Conservation (phyloP, 2,329 filamentous ascomycete species). For the Capronia coronata region DNA sequence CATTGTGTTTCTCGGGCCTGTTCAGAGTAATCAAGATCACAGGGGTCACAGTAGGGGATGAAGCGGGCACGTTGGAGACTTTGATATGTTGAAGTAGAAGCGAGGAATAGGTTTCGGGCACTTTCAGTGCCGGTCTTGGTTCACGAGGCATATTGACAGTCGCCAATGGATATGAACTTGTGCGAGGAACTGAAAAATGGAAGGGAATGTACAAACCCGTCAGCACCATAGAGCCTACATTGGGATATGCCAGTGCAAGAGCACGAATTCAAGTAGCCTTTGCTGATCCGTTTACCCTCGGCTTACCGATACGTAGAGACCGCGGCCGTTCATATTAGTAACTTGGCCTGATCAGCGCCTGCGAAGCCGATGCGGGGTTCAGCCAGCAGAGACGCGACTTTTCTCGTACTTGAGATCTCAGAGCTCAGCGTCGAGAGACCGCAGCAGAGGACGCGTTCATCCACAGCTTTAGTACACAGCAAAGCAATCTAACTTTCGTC, state of each 20-base stretch:
- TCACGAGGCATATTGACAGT: constrained; percentile 18
- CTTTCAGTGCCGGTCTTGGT: constrained; percentile 17
- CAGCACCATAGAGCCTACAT: neutral
- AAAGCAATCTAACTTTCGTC: too few relatives aligned
- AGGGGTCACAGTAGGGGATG: constrained; percentile 51
- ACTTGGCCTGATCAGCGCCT: neutral
- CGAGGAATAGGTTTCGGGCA: constrained; percentile 35
- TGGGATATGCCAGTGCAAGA: too few relatives aligned
- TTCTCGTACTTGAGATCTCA: too few relatives aligned
- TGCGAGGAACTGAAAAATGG: neutral
- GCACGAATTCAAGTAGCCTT: too few relatives aligned
- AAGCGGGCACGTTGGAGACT: constrained; percentile 36
- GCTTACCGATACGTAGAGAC: neutral
- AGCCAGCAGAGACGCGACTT: neutral
- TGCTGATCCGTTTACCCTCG: neutral
- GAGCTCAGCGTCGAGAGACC: too few relatives aligned
- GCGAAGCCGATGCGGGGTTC: neutral
- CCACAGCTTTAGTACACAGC: too few relatives aligned
- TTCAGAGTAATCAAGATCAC: constrained; percentile 59
- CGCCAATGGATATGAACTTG: neutral
- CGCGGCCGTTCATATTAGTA: neutral
- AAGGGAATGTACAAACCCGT: neutral
- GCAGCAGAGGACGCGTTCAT: too few relatives aligned
- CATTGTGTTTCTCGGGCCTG: constrained; percentile 61
- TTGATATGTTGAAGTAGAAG: constrained; percentile 33